Evolutionary conservation across 768 basidiomycete genomes (phyloP).

Genomic region (Mycena crocata): DNA sequence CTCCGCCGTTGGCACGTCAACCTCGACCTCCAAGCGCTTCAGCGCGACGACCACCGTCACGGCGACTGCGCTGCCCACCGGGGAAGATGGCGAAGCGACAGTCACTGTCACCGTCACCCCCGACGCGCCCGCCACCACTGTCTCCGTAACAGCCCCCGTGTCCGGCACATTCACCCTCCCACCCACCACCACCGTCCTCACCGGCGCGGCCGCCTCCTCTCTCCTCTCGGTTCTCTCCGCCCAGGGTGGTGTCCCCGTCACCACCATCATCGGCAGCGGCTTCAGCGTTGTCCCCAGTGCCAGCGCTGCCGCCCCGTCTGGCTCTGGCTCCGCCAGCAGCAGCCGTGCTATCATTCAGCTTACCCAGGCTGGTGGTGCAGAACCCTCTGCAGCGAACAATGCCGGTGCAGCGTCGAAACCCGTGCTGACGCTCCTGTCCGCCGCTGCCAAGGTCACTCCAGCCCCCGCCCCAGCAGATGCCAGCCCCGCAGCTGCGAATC

Average conservation of each 20-base stretch:
- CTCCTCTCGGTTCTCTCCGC: conserved; percentile 19
- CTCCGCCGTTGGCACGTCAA: neutral
- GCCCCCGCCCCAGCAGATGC: too few species aligned
- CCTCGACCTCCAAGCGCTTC: neutral
- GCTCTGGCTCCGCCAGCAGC: neutral
- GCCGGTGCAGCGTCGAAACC: neutral
- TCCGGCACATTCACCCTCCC: conserved; percentile 40
- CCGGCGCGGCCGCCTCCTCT: conserved; percentile 52
- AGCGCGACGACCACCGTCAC: conserved; percentile 18
- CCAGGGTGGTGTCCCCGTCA: neutral
- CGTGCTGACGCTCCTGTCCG: conserved; percentile 5
- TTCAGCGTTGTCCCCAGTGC: neutral
- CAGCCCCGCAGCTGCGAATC: conserved; percentile 20
- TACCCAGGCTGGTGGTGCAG: neutral
- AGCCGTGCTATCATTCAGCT: conserved; percentile 21
- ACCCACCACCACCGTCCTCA: conserved; percentile 55
- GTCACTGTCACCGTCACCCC: conserved; percentile 48
- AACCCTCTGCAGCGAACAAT: conserved; percentile 1
- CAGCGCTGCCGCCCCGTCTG: neutral
- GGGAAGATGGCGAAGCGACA: conserved; percentile 9
- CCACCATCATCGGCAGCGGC: conserved; percentile 13
- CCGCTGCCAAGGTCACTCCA: neutral
- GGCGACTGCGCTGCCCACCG: too few species aligned
- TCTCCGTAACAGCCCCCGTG: conserved; percentile 37
- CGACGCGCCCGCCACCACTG: conserved; percentile 35